A percentile compares a stretch with the other conserved stretches of the same genome.
phyloP scores from a whole-genome alignment of 2,329 filamentous ascomycete species.

The Thelonectria rubi region DNA sequence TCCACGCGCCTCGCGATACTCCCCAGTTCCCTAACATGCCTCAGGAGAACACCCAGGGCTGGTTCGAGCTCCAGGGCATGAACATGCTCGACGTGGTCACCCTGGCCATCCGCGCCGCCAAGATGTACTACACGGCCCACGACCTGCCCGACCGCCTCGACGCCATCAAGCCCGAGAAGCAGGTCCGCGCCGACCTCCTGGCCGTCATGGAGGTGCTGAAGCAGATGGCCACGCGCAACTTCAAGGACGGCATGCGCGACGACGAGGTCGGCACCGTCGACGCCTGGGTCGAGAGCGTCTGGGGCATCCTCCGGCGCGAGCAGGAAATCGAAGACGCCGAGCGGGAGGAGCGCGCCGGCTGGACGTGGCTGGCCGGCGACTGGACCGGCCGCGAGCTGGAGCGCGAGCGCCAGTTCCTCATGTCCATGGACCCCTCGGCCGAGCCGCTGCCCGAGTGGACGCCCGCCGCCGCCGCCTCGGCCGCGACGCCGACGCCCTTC shows the following conservation, averaged over 20 bases:
- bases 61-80: slow-evolving; percentile 89
- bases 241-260: slow-evolving; percentile 80
- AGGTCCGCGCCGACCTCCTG: slow-evolving; percentile 84
- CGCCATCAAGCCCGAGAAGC: slow-evolving; percentile 85
- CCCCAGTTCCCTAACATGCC: slow-evolving; percentile 51
- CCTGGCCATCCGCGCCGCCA: slow-evolving; percentile 92
- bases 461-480: slow-evolving; percentile 49
- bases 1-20: slow-evolving; percentile 41
- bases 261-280: slow-evolving; percentile 81
- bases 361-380: slow-evolving; percentile 82
- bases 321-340: slow-evolving; percentile 80
- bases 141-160: slow-evolving; percentile 86
- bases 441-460: slow-evolving; percentile 75
- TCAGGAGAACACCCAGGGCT: slow-evolving; percentile 67
- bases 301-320: slow-evolving; percentile 79
- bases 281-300: slow-evolving; percentile 82
- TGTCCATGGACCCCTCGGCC: slow-evolving; percentile 72
- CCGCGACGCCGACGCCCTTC: slow-evolving; percentile 75
- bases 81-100: slow-evolving; percentile 93
- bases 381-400: slow-evolving; percentile 80
- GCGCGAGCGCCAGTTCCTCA: slow-evolving; percentile 83
- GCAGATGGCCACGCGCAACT: slow-evolving; percentile 87
- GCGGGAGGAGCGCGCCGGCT: slow-evolving; percentile 72
- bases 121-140: slow-evolving; percentile 95
- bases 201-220: slow-evolving; percentile 91